Conservation (phyloP, 345 rosid species). For the Populus tremula region DNA sequence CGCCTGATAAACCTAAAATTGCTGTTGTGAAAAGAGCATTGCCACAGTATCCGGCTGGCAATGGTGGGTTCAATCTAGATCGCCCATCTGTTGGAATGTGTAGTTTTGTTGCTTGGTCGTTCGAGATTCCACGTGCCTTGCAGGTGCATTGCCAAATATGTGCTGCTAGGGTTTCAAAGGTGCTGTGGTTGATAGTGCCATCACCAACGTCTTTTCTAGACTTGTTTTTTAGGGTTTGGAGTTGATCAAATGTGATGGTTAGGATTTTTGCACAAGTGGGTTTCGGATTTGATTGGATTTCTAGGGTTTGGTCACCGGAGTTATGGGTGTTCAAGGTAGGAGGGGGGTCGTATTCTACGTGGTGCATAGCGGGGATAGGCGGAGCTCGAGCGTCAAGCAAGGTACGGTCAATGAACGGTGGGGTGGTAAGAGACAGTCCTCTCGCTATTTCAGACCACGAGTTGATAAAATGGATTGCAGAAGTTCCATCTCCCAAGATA, state of each 20-base stretch:
- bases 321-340: slow-evolving; percentile 2
- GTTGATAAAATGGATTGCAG: slow-evolving; percentile 18
- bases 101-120: slow-evolving; percentile 23
- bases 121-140: slow-evolving; percentile 20
- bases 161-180: slow-evolving; percentile 15
- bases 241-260: slow-evolving; percentile 17
- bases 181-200: not conserved
- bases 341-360: slow-evolving; percentile 26
- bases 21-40: slow-evolving; percentile 37
- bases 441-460: slow-evolving; percentile 30
- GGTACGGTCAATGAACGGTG: slow-evolving; percentile 21
- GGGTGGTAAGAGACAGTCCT: slow-evolving; percentile 4
- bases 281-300: not conserved
- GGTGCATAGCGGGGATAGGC: slow-evolving; percentile 13
- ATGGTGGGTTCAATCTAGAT: slow-evolving; percentile 37
- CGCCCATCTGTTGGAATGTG: slow-evolving; percentile 34
- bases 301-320: not conserved
- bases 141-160: slow-evolving; percentile 35
- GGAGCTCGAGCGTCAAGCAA: slow-evolving; percentile 13
- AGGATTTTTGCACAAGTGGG: slow-evolving; percentile 1
- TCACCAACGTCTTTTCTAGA: not conserved
- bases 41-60: slow-evolving; percentile 44
- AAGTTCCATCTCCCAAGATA: slow-evolving; percentile 20
- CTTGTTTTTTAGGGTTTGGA: slow-evolving; percentile 20
- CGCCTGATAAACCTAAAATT: slow-evolving; percentile 8